These are phyloP conservation scores for Boletus albobrunnescens DNA, from an alignment of 1,284 basidiomycete species.

Conservation along the genomic window DNA sequence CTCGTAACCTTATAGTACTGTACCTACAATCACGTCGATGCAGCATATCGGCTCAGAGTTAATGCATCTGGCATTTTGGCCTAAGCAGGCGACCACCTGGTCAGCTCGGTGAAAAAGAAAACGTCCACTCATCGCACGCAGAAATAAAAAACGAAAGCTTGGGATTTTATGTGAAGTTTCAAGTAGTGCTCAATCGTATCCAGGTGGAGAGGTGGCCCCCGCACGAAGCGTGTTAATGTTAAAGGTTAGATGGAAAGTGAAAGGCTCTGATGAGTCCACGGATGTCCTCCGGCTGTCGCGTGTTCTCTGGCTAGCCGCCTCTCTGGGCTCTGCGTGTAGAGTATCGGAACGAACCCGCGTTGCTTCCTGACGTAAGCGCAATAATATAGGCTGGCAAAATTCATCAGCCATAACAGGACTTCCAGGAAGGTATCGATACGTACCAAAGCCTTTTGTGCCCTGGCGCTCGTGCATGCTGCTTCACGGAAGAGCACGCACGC, in stretches of 20 bases:
- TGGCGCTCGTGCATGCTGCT: constrained; percentile 39
- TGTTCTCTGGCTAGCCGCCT: background rate
- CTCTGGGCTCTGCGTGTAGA: background rate
- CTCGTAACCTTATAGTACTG: no score
- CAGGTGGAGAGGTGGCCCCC: background rate
- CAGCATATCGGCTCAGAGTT: no score
- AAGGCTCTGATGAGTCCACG: background rate
- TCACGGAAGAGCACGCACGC: constrained; percentile 40
- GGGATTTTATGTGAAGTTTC: no score
- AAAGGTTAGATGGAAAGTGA: background rate
- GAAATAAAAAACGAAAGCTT: no score
- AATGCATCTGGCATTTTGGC: no score
- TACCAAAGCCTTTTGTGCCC: constrained; percentile 31
- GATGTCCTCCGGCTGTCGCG: constrained; percentile 14
- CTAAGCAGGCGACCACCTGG: no score
- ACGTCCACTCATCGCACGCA: no score
- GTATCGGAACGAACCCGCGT: background rate
- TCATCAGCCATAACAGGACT: background rate
- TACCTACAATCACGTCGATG: no score
- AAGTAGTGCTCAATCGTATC: no score
- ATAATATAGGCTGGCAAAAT: constrained; percentile 7
- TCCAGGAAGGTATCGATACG: background rate
- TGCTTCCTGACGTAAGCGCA: constrained; percentile 7
- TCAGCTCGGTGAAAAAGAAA: no score
- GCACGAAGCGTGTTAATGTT: background rate